Evolutionary conservation across 805 yeast species (phyloP), one percentile per base, ranked within the genome.

Genomic region (Soucietia sequanensis): DNA sequence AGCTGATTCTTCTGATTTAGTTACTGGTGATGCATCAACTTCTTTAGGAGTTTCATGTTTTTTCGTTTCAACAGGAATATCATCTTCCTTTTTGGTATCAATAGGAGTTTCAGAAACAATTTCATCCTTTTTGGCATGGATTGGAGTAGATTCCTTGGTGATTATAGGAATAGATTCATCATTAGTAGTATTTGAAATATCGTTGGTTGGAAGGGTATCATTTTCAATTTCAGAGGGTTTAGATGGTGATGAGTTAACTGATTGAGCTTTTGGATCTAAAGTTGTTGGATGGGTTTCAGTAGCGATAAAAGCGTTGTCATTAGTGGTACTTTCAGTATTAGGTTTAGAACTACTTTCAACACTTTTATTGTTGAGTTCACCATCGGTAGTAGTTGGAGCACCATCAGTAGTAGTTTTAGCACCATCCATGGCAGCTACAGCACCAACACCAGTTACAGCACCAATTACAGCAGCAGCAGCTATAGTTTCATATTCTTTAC

Each of bases 1-100:
- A 16, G 17, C 31, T 18, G 23, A 8, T 18, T 27, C 41, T 31
- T 30, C 50, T 20, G 43, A 31, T 24, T 47, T 36, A 19, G 46
- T 39, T 27, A 50, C 47, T 37, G 55, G 53, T 21, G 49, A 39
- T 10, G 54, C 53, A 34, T 47, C 53, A 26, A 46, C 51, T 39
- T 50, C 56, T 18, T 42, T 46, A 15, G 30, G 23, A 21, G 30
- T 26, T 33, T 27, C 19, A 17, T 26, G 30, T 15, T 18, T 18
- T 6, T 25, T 16, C 11, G 23, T 17, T 5, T 15, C 31, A 10
- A n/a, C 24, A 10, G 23, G 15, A 3, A 14, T 26, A n/a, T 35
- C 43, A 25, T 36, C 42, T 19, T 31, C 37, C 13, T 26, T 27
- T 16, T 26, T 37, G 31, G n/a, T 38, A 31, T 25, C 37, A 40